These are phyloP conservation scores for Lipomyces kockii DNA, from an alignment of 805 yeast genomes.

Conservation along the genomic window DNA sequence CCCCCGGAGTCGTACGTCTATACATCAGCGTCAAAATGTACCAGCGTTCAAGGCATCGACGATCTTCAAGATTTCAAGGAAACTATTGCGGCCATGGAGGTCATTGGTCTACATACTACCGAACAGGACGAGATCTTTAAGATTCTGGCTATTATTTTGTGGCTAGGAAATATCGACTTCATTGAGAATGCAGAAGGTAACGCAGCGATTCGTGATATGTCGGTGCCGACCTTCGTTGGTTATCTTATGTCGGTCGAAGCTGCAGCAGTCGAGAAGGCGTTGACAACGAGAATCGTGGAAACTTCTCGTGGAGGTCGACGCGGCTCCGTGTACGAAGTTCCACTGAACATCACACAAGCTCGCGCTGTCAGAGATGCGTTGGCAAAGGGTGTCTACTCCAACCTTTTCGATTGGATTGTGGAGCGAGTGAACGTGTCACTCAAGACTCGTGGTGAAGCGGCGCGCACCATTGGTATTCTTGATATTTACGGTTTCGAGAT, in stretches of 20 bases:
- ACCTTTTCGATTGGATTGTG: slow-evolving; percentile 95
- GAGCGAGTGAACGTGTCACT: slow-evolving; percentile 84
- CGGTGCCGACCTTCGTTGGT: slow-evolving; percentile 94
- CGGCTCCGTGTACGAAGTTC: slow-evolving; percentile 93
- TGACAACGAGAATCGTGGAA: slow-evolving; percentile 83
- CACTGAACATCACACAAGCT: slow-evolving; percentile 89
- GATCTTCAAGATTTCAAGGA: slow-evolving; percentile 79
- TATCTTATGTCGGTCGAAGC: slow-evolving; percentile 83
- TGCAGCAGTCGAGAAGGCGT: slow-evolving; percentile 63
- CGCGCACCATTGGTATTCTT: slow-evolving; percentile 86
- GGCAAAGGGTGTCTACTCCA: slow-evolving; percentile 91
- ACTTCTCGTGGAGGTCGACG: slow-evolving; percentile 87
- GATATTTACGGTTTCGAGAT: slow-evolving; percentile 98
- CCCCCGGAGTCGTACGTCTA: slow-evolving; percentile 91
- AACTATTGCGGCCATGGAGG: slow-evolving; percentile 82
- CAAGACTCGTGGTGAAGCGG: slow-evolving; percentile 54
- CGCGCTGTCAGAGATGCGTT: slow-evolving; percentile 89
- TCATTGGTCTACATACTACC: slow-evolving; percentile 77
- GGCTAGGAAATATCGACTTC: slow-evolving; percentile 94
- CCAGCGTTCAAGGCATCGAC: slow-evolving; percentile 82
- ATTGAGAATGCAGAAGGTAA: slow-evolving; percentile 86
- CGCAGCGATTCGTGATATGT: slow-evolving; percentile 77
- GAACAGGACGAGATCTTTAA: slow-evolving; percentile 93
- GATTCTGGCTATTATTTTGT: slow-evolving; percentile 78
- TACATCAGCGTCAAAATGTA: slow-evolving; percentile 85